phyloP scores from a whole-genome alignment of 129 eudicot genomes.

The Helianthus annuus region DNA sequence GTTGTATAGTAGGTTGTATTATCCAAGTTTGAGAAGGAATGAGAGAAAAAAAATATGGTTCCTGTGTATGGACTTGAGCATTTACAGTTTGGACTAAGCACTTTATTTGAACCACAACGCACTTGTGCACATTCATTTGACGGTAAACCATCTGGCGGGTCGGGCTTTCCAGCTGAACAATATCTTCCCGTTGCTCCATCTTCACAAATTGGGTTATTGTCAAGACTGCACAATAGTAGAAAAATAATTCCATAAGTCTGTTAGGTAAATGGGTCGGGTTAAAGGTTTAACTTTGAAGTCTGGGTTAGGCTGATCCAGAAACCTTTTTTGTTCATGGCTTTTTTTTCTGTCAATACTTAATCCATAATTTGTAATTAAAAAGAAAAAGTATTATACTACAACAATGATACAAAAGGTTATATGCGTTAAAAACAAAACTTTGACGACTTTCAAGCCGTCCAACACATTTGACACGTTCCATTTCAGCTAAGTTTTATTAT shows the following conservation, averaged over 20 bases:
- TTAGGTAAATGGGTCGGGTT: too few species aligned
- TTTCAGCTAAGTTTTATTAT: background rate
- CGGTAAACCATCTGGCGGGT: slow-evolving; percentile 28
- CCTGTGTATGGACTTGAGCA: slow-evolving; percentile 75
- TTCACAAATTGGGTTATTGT: slow-evolving; percentile 66
- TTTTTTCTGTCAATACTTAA: too few species aligned
- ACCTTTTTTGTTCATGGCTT: too few species aligned
- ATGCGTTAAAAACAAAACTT: too few species aligned
- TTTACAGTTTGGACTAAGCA: slow-evolving; percentile 61
- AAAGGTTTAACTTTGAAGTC: background rate
- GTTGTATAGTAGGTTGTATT: slow-evolving; percentile 47
- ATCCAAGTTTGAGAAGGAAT: slow-evolving; percentile 66
- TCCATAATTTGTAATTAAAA: too few species aligned
- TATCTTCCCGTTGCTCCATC: slow-evolving; percentile 44
- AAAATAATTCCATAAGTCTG: slow-evolving; percentile 2
- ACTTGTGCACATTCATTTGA: slow-evolving; percentile 36
- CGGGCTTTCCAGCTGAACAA: slow-evolving; percentile 41
- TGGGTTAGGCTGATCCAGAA: too few species aligned
- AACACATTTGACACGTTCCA: too few species aligned
- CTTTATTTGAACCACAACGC: slow-evolving; percentile 48
- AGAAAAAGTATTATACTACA: too few species aligned
- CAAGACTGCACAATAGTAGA: slow-evolving; percentile 51
- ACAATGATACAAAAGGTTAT: too few species aligned
- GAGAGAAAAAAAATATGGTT: slow-evolving; percentile 59
- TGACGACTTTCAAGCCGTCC: too few species aligned